These are phyloP conservation scores for Populus nigra DNA, from an alignment of 345 rosid genomes.

Conservation along the genomic window DNA sequence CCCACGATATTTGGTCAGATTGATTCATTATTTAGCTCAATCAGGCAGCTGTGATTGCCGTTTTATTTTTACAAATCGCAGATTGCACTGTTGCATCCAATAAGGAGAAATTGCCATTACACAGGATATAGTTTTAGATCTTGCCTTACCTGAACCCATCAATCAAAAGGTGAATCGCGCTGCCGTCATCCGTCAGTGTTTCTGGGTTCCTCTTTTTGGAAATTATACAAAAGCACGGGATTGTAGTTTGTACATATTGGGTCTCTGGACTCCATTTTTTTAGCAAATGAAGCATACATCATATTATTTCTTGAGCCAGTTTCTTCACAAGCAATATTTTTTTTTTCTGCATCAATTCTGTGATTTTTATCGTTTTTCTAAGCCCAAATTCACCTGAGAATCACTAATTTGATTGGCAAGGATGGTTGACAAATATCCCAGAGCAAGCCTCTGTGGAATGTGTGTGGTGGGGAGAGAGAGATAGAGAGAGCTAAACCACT, in stretches of 20 bases:
- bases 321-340: background rate
- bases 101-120: slow-evolving; percentile 19
- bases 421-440: too few species aligned
- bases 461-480: too few species aligned
- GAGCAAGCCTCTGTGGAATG: too few species aligned
- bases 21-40: slow-evolving; percentile 40
- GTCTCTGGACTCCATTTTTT: background rate
- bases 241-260: background rate
- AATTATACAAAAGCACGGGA: slow-evolving; percentile 6
- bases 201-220: slow-evolving; percentile 2
- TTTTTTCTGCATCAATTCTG: too few species aligned
- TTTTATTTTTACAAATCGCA: slow-evolving; percentile 34
- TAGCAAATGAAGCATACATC: background rate
- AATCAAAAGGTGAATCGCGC: slow-evolving; percentile 15
- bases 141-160: slow-evolving; percentile 15
- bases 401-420: too few species aligned
- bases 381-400: too few species aligned
- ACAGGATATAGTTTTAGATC: slow-evolving; percentile 9
- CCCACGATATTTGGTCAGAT: slow-evolving; percentile 15
- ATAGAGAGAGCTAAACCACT: too few species aligned
- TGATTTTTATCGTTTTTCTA: too few species aligned
- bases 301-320: background rate
- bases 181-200: slow-evolving; percentile 3
- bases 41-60: slow-evolving; percentile 40
- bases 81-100: slow-evolving; percentile 42